These are phyloP conservation scores for Psophocarpus tetragonolobus DNA, from an alignment of 306 rosid genomes.

Conservation along the genomic window DNA sequence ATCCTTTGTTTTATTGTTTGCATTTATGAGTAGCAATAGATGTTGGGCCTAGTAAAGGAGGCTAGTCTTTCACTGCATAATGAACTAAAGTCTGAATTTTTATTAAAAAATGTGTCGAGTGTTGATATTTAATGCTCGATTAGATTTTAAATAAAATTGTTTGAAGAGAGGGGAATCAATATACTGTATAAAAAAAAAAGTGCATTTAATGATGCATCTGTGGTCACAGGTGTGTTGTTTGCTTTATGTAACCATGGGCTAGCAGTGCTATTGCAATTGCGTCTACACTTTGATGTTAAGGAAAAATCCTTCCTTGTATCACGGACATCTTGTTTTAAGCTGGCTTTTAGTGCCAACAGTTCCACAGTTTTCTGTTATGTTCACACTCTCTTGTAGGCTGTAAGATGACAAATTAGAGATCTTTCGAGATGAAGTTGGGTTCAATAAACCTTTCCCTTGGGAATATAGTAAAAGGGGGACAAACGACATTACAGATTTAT, in stretches of 20 bases:
- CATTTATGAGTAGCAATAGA: background rate
- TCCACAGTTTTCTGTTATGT: conserved; percentile 14
- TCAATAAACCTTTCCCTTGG: conserved; percentile 19
- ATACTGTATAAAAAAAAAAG: no score
- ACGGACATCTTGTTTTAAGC: conserved; percentile 37
- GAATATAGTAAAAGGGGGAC: background rate
- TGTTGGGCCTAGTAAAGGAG: background rate
- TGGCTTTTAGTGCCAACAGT: conserved; percentile 19
- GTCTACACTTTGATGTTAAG: conserved; percentile 10
- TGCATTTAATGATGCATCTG: background rate
- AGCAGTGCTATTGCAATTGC: background rate
- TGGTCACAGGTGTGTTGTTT: conserved; percentile 36
- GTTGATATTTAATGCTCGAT: background rate
- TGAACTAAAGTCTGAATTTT: background rate
- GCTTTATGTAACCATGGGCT: conserved; percentile 42
- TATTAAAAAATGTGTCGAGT: background rate
- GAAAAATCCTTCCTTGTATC: conserved; percentile 28
- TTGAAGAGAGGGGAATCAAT: background rate
- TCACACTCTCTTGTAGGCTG: background rate
- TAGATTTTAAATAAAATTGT: background rate
- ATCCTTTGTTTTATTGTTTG: background rate
- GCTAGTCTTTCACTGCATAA: background rate
- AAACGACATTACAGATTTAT: conserved; percentile 23
- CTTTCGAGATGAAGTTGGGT: conserved; percentile 25
- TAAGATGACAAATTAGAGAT: conserved; percentile 37